Conservation (phyloP, 192 early-diverging fungal species). For the Linnemannia exigua region DNA sequence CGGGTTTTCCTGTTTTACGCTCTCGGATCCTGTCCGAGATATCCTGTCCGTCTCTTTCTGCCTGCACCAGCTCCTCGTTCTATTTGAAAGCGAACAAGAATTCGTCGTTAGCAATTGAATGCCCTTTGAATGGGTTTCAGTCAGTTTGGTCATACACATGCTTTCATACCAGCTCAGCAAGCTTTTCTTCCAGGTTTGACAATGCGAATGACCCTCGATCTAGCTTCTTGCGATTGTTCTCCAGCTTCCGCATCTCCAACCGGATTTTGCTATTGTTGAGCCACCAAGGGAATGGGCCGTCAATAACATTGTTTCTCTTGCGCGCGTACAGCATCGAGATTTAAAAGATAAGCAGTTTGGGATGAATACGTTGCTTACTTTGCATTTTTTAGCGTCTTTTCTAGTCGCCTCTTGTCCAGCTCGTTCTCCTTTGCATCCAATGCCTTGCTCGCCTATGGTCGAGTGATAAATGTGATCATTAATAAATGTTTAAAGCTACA, state of each 20-base stretch:
- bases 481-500: neutral
- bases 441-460: slow-evolving; percentile 66
- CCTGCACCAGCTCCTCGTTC: slow-evolving; percentile 31
- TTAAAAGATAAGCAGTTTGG: neutral
- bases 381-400: slow-evolving; percentile 69
- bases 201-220: slow-evolving; percentile 38
- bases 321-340: slow-evolving; percentile 11
- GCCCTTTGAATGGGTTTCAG: neutral
- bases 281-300: neutral
- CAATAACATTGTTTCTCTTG: neutral
- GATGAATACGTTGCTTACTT: slow-evolving; percentile 42
- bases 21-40: slow-evolving; percentile 60
- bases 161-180: slow-evolving; percentile 23
- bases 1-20: slow-evolving; percentile 25
- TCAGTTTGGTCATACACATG: neutral
- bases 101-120: neutral
- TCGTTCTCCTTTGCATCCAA: slow-evolving; percentile 73
- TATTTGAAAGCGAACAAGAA: neutral
- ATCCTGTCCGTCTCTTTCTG: slow-evolving; percentile 59
- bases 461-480: neutral
- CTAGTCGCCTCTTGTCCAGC: slow-evolving; percentile 75
- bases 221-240: slow-evolving; percentile 46
- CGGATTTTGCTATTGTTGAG: slow-evolving; percentile 44
- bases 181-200: slow-evolving; percentile 30
- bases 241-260: slow-evolving; percentile 59